Conservation (phyloP, 2,329 filamentous ascomycete species). For the Diaporthe eres region DNA sequence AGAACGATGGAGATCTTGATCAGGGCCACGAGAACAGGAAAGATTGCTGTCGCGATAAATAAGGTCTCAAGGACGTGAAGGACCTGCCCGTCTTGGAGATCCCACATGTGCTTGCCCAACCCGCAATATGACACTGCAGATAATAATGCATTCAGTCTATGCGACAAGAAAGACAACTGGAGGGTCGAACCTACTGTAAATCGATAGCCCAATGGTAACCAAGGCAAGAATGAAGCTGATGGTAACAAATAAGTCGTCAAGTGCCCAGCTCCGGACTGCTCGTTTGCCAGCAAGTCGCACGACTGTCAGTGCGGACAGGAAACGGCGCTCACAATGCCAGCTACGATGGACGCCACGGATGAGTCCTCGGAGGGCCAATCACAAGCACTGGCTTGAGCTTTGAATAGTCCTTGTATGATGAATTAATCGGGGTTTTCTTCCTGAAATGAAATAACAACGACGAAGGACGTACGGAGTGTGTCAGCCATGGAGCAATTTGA, state of each 20-base stretch:
- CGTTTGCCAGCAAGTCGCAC: constrained; percentile 1
- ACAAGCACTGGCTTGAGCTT: not conserved
- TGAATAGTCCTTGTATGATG: not conserved
- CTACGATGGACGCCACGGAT: not conserved
- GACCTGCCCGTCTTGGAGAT: not conserved
- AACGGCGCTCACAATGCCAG: not conserved
- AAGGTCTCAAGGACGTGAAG: not conserved
- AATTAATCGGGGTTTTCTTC: not conserved
- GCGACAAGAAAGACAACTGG: not conserved
- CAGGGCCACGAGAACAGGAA: not conserved
- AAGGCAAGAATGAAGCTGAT: not conserved
- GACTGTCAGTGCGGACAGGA: not conserved
- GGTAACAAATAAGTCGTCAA: not conserved
- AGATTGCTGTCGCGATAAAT: not conserved
- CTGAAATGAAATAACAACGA: no score
- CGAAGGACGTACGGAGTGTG: not conserved
- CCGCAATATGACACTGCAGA: constrained; percentile 9
- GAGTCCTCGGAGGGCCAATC: not conserved
- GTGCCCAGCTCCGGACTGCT: not conserved
- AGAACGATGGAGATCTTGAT: not conserved
- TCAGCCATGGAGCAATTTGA: not conserved
- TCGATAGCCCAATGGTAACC: not conserved
- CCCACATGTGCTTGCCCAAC: constrained; percentile 8
- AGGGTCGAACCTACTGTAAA: not conserved
- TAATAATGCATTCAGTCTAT: not conserved